Percentiles rank a stretch among this genome's conserved stretches.
Conservation (phyloP, 1,139 yeast genomes). For the Pichia sp. region DNA sequence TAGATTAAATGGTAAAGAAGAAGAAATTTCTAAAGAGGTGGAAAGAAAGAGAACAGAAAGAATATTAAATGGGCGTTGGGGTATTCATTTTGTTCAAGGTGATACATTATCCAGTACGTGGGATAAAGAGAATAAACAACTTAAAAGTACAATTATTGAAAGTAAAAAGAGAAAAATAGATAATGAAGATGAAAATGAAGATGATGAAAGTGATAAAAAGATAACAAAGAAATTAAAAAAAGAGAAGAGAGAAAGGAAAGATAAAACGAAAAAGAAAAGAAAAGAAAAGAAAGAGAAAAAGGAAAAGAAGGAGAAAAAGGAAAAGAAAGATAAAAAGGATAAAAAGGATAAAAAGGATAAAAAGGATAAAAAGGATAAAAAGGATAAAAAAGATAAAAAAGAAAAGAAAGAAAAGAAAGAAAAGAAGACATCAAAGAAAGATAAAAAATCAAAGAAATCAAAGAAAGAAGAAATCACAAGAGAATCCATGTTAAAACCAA, state of each 20-base stretch:
- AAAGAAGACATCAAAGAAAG: conserved; percentile 31
- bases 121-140: conserved; percentile 53
- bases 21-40: conserved; percentile 48
- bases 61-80: conserved; percentile 75
- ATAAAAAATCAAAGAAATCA: conserved; percentile 28
- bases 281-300: conserved; percentile 29
- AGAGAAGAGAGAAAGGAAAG: conserved; percentile 20
- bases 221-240: conserved; percentile 20
- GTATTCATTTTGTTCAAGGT: conserved; percentile 80
- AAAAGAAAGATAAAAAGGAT: conserved; percentile 31
- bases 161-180: conserved; percentile 18
- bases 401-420: conserved; percentile 30
- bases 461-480: conserved; percentile 30
- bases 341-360: conserved; percentile 31
- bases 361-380: conserved; percentile 26
- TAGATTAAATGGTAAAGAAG: conserved; percentile 73
- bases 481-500: conserved; percentile 37
- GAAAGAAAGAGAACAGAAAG: conserved; percentile 62
- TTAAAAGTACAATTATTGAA: conserved; percentile 22
- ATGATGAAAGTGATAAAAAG: conserved; percentile 17
- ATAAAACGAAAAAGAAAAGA: conserved; percentile 30
- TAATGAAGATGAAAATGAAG: conserved; percentile 20
- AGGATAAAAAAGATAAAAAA: conserved; percentile 24
- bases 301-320: conserved; percentile 26
- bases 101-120: conserved; percentile 80